Evolutionary conservation across 116 monocot species (phyloP), one percentile per base, ranked within the genome.

Genomic region (Cymodocea nodosa): DNA sequence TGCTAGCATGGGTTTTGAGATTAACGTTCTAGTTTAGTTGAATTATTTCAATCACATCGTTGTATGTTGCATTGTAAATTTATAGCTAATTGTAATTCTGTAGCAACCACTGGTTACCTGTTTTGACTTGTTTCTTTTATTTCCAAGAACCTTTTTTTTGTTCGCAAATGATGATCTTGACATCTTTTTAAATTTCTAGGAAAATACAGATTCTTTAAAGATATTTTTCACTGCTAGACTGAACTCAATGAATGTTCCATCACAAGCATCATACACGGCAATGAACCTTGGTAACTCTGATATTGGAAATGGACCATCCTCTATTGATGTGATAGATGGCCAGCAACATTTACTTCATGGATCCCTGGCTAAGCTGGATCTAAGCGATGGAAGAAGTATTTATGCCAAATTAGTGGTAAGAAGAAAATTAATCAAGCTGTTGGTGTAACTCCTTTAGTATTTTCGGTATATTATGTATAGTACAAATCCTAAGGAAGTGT

Each of bases 371-470:
- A 91, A 91, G 74, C 63, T 99, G 69, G 77, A 84, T 39, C 73
- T 99, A 19, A 77, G 78, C 73, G 79, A 92, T 74, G 92, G 86
- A 71, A 79, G 70, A 48, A 76, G 51, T 62, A 68, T 99, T 30
- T 76, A 76, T 62, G 84, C 92, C 62, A 99, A 89, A 78, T 78
- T 99, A 67, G 99, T 89, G 86, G 99, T 99, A 89, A 84, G 51
- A 30, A 51, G 30, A 34, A 35, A 18, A 44, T 7, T 12, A 44
- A 0, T 35, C 9, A 14, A 19, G 16, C 35, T 56, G 35, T 51
- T 54, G 10, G 10, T 22, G 4, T 6, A 52, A 16, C 23, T 48
- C 64, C 10, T 34, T 30, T 4, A 13, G 35, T 30, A 37, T 15
- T 56, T 37, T 55, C 19, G 4, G 2, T 35, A 4, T 20, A 22